Conservation (phyloP, 1,139 yeast species). For the Taiozyma sp. region DNA sequence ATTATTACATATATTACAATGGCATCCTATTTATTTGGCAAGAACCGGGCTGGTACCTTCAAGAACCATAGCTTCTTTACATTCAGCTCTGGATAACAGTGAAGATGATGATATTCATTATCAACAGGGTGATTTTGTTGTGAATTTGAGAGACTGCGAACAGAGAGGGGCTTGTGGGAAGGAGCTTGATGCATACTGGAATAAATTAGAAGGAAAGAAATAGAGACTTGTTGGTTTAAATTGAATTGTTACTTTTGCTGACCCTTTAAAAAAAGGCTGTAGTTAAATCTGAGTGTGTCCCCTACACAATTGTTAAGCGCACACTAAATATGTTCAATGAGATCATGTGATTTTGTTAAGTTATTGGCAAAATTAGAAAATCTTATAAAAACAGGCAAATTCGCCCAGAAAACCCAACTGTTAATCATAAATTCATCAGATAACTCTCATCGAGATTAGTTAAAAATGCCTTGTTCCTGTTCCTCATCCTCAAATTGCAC, state of each 20-base stretch:
- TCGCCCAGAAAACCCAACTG: not conserved
- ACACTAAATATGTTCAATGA: no score
- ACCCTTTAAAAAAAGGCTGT: no score
- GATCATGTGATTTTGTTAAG: no score
- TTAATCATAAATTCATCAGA: no score
- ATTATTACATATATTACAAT: conserved; percentile 77
- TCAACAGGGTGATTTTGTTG: conserved; percentile 59
- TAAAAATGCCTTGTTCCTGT: not conserved
- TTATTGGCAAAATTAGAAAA: no score
- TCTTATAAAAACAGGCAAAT: no score
- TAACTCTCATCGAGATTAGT: not conserved
- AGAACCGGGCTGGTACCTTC: conserved; percentile 70
- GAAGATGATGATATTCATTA: conserved; percentile 41
- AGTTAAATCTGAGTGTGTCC: no score
- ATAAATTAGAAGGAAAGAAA: not conserved
- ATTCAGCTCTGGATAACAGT: conserved; percentile 25
- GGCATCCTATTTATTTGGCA: conserved; percentile 83
- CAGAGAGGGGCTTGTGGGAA: conserved; percentile 44
- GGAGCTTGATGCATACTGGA: conserved; percentile 38
- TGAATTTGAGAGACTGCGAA: conserved; percentile 53
- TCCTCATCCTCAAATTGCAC: not conserved
- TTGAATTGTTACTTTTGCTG: no score
- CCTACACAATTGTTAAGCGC: no score
- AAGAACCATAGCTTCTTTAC: conserved; percentile 46
- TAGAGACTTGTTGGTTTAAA: not conserved